These are phyloP conservation scores for Allantophomopsis lycopodina DNA, from an alignment of 2,329 filamentous ascomycete genomes.

Conservation along the genomic window DNA sequence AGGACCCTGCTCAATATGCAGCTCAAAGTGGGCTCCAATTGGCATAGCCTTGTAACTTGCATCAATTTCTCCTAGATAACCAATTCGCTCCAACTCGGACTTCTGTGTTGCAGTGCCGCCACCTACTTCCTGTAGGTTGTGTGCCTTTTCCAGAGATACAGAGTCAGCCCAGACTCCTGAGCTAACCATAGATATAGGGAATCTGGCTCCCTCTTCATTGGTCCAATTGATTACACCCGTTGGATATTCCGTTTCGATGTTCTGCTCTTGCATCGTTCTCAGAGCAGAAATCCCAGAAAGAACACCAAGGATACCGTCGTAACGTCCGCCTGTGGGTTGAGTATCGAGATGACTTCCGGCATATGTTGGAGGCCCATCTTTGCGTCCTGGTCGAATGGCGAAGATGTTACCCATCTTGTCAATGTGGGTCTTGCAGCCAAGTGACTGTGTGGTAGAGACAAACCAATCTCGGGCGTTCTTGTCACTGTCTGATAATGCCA, in stretches of 20 bases:
- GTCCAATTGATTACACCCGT: conserved; percentile 29
- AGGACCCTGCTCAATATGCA: conserved; percentile 77
- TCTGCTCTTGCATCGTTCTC: conserved; percentile 49
- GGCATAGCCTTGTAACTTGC: conserved; percentile 45
- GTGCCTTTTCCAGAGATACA: conserved; percentile 49
- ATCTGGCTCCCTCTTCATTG: conserved; percentile 63
- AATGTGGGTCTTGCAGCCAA: conserved; percentile 53
- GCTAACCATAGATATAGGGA: conserved; percentile 58
- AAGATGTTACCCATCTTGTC: conserved; percentile 69
- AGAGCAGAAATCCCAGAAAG: conserved; percentile 60
- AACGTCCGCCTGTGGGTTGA: conserved; percentile 47
- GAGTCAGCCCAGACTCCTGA: conserved; percentile 64
- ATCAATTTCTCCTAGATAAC: conserved; percentile 47
- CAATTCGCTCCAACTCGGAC: conserved; percentile 56
- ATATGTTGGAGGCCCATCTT: conserved; percentile 46
- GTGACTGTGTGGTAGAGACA: conserved; percentile 38
- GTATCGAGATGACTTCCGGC: conserved; percentile 58
- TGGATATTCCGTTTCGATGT: conserved; percentile 53
- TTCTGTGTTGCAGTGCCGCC: conserved; percentile 48
- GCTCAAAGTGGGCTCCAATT: conserved; percentile 67
- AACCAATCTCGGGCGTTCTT: conserved; percentile 66
- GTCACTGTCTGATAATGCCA: conserved; percentile 58
- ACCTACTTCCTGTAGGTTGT: conserved; percentile 46
- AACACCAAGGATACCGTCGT: conserved; percentile 67
- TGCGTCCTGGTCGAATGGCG: conserved; percentile 47